Evolutionary conservation across 805 yeast genomes (phyloP).

Genomic region (Lipomyces anomalus): DNA sequence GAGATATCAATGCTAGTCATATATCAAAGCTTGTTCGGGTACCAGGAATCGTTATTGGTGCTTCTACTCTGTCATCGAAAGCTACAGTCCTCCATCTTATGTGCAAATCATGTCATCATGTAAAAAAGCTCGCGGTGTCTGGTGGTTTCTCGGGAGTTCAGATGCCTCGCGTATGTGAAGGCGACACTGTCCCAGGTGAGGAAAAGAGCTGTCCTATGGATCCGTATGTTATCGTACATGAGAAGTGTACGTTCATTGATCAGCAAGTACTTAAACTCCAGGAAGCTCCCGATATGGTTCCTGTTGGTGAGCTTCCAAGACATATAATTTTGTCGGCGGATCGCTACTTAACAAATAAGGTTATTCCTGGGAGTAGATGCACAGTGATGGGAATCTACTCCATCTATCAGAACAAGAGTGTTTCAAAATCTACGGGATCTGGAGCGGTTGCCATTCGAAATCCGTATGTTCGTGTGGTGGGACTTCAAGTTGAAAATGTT

Average conservation of each 20-base stretch:
- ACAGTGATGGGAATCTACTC: constrained; percentile 90
- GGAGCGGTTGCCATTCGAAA: constrained; percentile 79
- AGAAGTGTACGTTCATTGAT: constrained; percentile 86
- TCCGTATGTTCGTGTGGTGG: constrained; percentile 83
- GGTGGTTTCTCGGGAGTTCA: constrained; percentile 67
- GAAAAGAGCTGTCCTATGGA: constrained; percentile 74
- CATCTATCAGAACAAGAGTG: constrained; percentile 67
- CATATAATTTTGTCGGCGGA: constrained; percentile 83
- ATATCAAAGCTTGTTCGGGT: constrained; percentile 85
- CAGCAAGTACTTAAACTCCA: constrained; percentile 92
- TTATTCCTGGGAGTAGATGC: constrained; percentile 93
- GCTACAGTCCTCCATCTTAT: constrained; percentile 78
- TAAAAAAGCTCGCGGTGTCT: constrained; percentile 54
- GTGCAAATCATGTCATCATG: constrained; percentile 84
- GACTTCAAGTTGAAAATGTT: constrained; percentile 79
- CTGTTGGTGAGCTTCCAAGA: constrained; percentile 98
- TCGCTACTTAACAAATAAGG: constrained; percentile 79
- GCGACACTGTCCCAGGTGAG: constrained; percentile 40
- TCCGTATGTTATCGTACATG: constrained; percentile 91
- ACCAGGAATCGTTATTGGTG: constrained; percentile 88
- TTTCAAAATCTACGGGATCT: constrained; percentile 47
- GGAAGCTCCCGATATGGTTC: constrained; percentile 97
- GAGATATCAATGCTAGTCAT: constrained; percentile 80
- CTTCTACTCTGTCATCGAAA: constrained; percentile 81
- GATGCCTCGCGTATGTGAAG: constrained; percentile 63